Evolutionary conservation across 192 early-diverging fungal genomes (phyloP).

Genomic region (Piromyces finnis): DNA sequence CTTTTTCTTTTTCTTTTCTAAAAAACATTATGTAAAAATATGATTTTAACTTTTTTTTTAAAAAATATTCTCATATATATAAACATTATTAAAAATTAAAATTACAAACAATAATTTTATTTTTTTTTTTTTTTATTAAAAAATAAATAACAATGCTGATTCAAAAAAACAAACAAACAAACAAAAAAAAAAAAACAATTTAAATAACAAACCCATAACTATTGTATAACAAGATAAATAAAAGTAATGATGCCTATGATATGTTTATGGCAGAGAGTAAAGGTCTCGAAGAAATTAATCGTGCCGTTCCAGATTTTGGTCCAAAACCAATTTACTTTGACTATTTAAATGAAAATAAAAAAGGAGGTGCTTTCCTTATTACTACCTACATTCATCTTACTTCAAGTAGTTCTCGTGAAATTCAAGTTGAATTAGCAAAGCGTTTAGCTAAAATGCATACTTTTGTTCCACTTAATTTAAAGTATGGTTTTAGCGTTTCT

Average conservation of each 20-base stretch:
- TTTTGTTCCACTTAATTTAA: background rate
- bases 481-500: background rate
- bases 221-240: background rate
- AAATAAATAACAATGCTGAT: too few relatives aligned
- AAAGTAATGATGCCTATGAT: background rate
- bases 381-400: background rate
- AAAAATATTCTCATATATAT: too few relatives aligned
- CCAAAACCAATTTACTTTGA: background rate
- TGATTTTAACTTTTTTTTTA: too few relatives aligned
- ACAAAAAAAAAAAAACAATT: too few relatives aligned
- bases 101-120: too few relatives aligned
- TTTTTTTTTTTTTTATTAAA: too few relatives aligned
- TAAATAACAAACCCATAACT: too few relatives aligned
- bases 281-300: background rate
- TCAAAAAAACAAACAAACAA: too few relatives aligned
- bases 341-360: background rate
- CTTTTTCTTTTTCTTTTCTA: too few relatives aligned
- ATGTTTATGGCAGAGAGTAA: background rate
- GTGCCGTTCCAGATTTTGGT: background rate
- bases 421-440: background rate
- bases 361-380: background rate
- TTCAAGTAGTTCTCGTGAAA: background rate
- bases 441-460: background rate
- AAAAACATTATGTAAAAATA: too few relatives aligned
- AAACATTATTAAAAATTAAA: too few relatives aligned